Evolutionary conservation across 306 rosid species (phyloP).

Genomic region (Quillaja saponaria): DNA sequence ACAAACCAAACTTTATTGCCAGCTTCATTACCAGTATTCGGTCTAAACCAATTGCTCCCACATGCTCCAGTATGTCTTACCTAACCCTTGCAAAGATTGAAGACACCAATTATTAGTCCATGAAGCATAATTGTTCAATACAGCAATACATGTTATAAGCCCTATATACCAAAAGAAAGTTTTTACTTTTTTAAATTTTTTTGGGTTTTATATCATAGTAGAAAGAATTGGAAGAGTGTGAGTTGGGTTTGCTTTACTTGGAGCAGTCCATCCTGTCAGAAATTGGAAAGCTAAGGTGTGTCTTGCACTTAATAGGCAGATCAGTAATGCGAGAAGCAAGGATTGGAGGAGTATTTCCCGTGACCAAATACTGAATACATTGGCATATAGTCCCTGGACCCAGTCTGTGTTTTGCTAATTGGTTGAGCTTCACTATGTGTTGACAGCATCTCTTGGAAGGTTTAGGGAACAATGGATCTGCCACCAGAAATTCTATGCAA

Average conservation of each 20-base stretch:
- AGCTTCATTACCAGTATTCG: not conserved
- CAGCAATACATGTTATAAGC: too few relatives aligned
- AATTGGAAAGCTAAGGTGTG: constrained; percentile 44
- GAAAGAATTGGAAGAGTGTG: too few relatives aligned
- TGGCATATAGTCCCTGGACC: constrained; percentile 32
- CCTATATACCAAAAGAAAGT: too few relatives aligned
- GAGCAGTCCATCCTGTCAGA: constrained; percentile 46
- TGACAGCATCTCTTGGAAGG: constrained; percentile 32
- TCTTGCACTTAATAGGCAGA: constrained; percentile 36
- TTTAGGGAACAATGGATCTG: not conserved
- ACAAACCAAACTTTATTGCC: constrained; percentile 5
- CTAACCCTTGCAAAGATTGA: constrained; percentile 26
- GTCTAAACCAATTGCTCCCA: not conserved
- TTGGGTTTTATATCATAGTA: too few relatives aligned
- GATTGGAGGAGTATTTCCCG: constrained; percentile 29
- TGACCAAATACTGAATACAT: constrained; percentile 38
- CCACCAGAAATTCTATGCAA: constrained; percentile 37
- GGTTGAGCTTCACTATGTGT: constrained; percentile 27
- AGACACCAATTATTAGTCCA: constrained; percentile 11
- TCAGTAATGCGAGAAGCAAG: constrained; percentile 1
- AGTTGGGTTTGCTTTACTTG: constrained; percentile 16
- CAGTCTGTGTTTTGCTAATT: constrained; percentile 18
- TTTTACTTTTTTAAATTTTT: too few relatives aligned
- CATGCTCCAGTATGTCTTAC: not conserved
- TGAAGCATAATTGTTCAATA: not conserved